Evolutionary conservation across 805 yeast genomes (phyloP).

Genomic region (Ogataea salicorniae): DNA sequence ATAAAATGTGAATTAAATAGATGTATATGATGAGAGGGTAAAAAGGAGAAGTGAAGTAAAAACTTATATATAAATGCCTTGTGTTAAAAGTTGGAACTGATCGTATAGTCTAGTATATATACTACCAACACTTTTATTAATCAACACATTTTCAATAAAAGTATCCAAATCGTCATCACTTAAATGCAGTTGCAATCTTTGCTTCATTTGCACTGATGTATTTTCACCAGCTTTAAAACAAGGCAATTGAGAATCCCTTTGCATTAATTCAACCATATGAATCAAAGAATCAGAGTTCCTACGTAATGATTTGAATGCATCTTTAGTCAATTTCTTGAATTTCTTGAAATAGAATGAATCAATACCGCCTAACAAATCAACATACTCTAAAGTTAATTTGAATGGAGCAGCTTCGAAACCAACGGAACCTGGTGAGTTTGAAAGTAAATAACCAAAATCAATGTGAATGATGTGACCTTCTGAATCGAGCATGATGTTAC

Average conservation of each 20-base stretch:
- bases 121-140: slow-evolving; percentile 80
- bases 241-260: slow-evolving; percentile 81
- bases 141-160: slow-evolving; percentile 72
- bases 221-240: slow-evolving; percentile 87
- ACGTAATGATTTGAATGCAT: slow-evolving; percentile 70
- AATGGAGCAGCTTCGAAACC: slow-evolving; percentile 98
- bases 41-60: neutral
- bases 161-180: slow-evolving; percentile 65
- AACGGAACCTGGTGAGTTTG: slow-evolving; percentile 94
- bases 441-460: slow-evolving; percentile 89
- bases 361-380: slow-evolving; percentile 80
- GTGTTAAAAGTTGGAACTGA: slow-evolving; percentile 90
- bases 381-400: slow-evolving; percentile 83
- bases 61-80: slow-evolving; percentile 75
- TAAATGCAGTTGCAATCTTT: slow-evolving; percentile 75
- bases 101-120: slow-evolving; percentile 89
- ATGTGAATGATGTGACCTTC: slow-evolving; percentile 95
- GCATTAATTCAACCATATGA: slow-evolving; percentile 89
- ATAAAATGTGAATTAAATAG: no score
- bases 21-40: neutral
- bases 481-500: slow-evolving; percentile 93
- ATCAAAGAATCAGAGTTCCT: slow-evolving; percentile 69
- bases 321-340: slow-evolving; percentile 60
- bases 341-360: slow-evolving; percentile 54
- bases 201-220: slow-evolving; percentile 72